Percentiles rank a stretch among this genome's conserved stretches.
Conservation (phyloP, 108 stramenopile species). For the Fragilariopsis cylindrus region DNA sequence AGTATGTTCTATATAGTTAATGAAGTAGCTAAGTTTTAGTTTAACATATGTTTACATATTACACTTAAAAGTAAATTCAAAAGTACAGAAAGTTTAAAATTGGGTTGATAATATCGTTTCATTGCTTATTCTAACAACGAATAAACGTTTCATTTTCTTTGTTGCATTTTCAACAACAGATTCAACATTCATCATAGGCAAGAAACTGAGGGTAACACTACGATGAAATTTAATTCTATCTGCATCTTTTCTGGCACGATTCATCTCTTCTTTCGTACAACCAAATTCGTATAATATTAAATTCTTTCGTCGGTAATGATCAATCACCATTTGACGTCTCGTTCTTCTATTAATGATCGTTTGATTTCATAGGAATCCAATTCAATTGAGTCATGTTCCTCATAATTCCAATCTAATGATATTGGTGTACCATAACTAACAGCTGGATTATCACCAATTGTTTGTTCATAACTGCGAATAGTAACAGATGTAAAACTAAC, state of each 20-base stretch:
- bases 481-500: constrained; percentile 39
- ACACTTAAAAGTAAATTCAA: no score
- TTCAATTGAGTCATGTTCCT: constrained; percentile 32
- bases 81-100: no score
- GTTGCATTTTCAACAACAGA: constrained; percentile 44
- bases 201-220: constrained; percentile 33
- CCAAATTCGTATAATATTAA: constrained; percentile 42
- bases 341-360: constrained; percentile 33
- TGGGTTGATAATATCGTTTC: no score
- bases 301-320: constrained; percentile 49
- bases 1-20: no score
- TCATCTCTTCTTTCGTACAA: constrained; percentile 42
- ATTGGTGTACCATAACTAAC: constrained; percentile 64
- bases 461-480: constrained; percentile 56
- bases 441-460: constrained; percentile 65
- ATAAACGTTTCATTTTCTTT: constrained; percentile 46
- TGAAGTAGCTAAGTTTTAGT: no score
- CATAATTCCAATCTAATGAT: constrained; percentile 64
- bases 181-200: constrained; percentile 39
- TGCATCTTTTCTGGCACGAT: constrained; percentile 30
- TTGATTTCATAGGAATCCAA: constrained; percentile 59
- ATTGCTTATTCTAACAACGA: not conserved
- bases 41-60: no score
- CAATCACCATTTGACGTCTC: constrained; percentile 44
- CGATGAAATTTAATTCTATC: constrained; percentile 40